Evolutionary conservation across 2,329 filamentous ascomycete genomes (phyloP), one percentile per base, ranked within the genome.

Genomic region (Epichloe elymi): DNA sequence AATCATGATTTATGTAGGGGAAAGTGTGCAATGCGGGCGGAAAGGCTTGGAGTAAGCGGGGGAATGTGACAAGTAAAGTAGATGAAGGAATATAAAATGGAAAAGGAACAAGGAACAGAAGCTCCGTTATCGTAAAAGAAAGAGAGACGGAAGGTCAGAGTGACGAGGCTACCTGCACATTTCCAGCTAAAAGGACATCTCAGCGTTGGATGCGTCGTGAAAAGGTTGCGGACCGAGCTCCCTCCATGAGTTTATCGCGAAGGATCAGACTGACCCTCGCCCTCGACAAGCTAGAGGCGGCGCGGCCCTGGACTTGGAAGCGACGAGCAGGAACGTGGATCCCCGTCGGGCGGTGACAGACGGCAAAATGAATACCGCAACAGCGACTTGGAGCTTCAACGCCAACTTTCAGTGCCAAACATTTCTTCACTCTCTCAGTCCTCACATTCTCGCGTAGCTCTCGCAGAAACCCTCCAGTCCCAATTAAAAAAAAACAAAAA

Each of bases 1-100:
- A 59, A 63, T 64, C 66, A 69, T 69, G 51, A 44, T 59, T 50
- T 48, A 39, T 19, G 17, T 30, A 33, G 15, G 14, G 30, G 4
- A 44, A 6, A 12, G 33, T 19, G 23, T 19, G 40, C n/a, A 14
- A 49, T 42, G 10, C 14, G 45, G 45, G 14, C 20, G 40, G 30
- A n/a, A n/a, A 15, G 17, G 10, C 30, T 35, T 15, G 39, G 8
- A 49, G 7, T 2, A n/a, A 23, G 23, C 19, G 26, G 15, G 15
- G 19, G 44, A 35, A 15, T 45, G 30, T 33, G 43, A 45, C n/a
- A 8, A 30, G 23, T 23, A 30, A 19, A 23, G 23, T 38, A 20
- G 14, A 26, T n/a, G 12, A 48, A 38, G 7, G 37, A 26, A 33
- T 48, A 6, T 30, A 38, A 41, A 42, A 40, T 45, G 44, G 54